A percentile compares a stretch with the other conserved stretches of the same genome.
phyloP scores from a whole-genome alignment of 345 rosid species.

The Clarkia xantiana region DNA sequence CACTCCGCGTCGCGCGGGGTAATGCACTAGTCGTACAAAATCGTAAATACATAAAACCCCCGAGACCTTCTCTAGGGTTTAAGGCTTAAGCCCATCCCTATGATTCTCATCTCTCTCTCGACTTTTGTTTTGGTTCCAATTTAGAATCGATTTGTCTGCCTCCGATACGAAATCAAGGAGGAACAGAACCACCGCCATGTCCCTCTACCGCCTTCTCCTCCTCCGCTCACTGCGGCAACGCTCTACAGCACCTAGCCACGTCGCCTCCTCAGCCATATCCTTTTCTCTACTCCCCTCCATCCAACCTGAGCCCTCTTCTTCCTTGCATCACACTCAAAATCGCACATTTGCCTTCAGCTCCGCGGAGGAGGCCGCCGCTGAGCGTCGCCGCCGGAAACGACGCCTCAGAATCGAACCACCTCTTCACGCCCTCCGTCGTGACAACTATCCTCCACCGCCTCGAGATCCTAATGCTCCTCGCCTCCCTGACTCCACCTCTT shows the following conservation, averaged over 20 bases:
- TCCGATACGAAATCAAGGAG: neutral
- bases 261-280: conserved; percentile 12
- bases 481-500: conserved; percentile 65
- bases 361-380: conserved; percentile 95
- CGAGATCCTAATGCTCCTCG: conserved; percentile 93
- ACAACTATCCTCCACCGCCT: conserved; percentile 31
- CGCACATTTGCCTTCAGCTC: conserved; percentile 49
- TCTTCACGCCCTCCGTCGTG: conserved; percentile 65
- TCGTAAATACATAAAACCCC: neutral
- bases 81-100: conserved; percentile 4
- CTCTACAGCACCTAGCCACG: conserved; percentile 5
- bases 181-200: conserved; percentile 19
- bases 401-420: conserved; percentile 92
- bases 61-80: conserved; percentile 8
- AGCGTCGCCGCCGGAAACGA: conserved; percentile 82
- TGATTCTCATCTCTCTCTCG: neutral
- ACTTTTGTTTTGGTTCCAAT: too few relatives aligned
- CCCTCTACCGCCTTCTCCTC: conserved; percentile 33
- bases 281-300: neutral
- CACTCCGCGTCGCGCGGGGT: too few relatives aligned
- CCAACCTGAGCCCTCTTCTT: conserved; percentile 11
- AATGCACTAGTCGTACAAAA: neutral
- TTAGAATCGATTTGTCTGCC: too few relatives aligned
- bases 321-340: conserved; percentile 17
- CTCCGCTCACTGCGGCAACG: conserved; percentile 19